phyloP scores from a whole-genome alignment of 2,329 filamentous ascomycete genomes.

The Madurella fahalii region DNA sequence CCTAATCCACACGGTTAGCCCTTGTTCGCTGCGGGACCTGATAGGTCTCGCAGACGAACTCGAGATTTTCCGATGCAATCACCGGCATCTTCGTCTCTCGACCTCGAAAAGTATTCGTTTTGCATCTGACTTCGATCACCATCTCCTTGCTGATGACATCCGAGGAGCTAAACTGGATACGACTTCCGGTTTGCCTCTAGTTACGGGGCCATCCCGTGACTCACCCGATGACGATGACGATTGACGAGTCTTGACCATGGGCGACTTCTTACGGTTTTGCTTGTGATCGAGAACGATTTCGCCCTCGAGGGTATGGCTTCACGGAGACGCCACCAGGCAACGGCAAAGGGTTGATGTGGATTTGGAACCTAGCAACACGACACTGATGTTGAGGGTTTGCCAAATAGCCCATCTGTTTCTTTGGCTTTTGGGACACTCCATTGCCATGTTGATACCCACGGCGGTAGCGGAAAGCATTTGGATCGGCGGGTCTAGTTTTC shows the following conservation, averaged over 20 bases:
- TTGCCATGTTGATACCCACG: conserved; percentile 6
- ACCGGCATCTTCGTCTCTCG: background rate
- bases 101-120: conserved; percentile 3
- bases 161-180: background rate
- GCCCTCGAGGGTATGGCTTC: background rate
- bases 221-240: background rate
- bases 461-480: background rate
- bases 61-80: background rate
- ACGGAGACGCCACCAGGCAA: background rate
- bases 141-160: background rate
- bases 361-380: background rate
- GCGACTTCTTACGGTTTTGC: background rate
- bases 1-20: background rate
- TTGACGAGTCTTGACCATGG: background rate
- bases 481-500: background rate
- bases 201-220: background rate
- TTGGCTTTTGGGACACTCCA: background rate
- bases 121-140: conserved; percentile 8
- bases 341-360: background rate
- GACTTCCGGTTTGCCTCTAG: background rate
- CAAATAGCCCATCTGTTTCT: background rate
- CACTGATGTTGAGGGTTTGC: background rate
- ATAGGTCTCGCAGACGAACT: background rate
- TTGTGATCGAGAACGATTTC: background rate
- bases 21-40: background rate